These are phyloP conservation scores for Colletotrichum sp. DNA, from an alignment of 2,329 filamentous ascomycete species.

Conservation along the genomic window DNA sequence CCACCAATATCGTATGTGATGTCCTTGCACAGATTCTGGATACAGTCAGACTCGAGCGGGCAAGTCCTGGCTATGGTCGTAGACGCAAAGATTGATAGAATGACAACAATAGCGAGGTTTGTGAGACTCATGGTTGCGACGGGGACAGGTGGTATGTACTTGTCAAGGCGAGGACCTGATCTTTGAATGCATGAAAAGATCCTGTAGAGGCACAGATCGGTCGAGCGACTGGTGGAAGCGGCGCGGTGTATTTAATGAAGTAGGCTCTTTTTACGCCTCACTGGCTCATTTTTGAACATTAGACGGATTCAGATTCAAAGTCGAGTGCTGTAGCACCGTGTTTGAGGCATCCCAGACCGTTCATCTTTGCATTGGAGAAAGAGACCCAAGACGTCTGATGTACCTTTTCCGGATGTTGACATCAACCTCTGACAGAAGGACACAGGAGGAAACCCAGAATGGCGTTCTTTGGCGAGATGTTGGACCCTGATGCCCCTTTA, in stretches of 20 bases:
- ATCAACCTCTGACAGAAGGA: neutral
- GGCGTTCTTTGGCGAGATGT: neutral
- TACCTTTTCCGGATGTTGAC: neutral
- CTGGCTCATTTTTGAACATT: rapidly evolving
- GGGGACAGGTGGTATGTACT: neutral
- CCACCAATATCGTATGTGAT: neutral
- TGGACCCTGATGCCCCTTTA: neutral
- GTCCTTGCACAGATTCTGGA: neutral
- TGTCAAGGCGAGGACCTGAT: neutral
- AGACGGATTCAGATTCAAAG: rapidly evolving
- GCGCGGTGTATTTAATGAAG: neutral
- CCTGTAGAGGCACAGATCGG: neutral
- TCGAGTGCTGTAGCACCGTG: rapidly evolving
- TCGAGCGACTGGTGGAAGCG: rapidly evolving
- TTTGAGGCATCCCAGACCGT: rapidly evolving
- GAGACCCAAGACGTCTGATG: rapidly evolving
- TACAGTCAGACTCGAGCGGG: neutral
- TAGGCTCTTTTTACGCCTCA: rapidly evolving
- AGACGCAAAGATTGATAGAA: neutral
- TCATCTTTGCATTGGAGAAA: rapidly evolving
- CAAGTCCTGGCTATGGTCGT: neutral
- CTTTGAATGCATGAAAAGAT: rapidly evolving
- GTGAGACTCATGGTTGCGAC: neutral
- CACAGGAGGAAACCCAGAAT: neutral
- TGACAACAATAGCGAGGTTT: neutral